Base-by-base conservation (phyloP, 225 moss, liverwort and hornwort species). In the Bryoerythrophyllum caledonicum region DNA sequence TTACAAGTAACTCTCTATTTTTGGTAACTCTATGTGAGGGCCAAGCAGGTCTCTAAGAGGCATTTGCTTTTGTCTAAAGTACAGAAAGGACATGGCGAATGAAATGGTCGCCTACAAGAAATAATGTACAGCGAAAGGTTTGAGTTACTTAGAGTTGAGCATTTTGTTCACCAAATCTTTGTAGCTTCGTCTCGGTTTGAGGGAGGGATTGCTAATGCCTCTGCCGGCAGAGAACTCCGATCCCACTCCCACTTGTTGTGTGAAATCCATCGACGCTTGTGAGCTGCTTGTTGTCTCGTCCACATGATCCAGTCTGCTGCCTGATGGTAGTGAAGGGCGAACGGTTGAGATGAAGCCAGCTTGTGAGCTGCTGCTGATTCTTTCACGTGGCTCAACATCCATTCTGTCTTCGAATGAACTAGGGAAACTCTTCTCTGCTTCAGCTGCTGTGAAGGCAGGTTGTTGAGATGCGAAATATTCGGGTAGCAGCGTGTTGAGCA, bases 401-500 rank as follows among this genome's bases (percentile, higher is more conserved):
- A 55, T 54, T 27, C 21, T 72, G 71, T 26, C 28, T 58, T 63
- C 58, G 19, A 65, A 48, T 57, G 62, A 26, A 34, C 6, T 4
- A 14, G 63, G 55, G 52, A 25, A 19, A 17, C 28, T 63, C 5
- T 44, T 34, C 43, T 68, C 81, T n/a, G 54, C 54, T 80, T 59
- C 52, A 17, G 38, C 54, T 15, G 77, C 56, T 54, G 51, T 44
- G 44, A 67, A 65, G 73, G 57, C 58, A 60, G 60, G 49, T 26
- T 63, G 79, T 55, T 81, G 81, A 38, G 81, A 83, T 51, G 86
- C 6, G 7, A 25, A 27, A 63, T 84, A 86, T 8, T 79, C 63
- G n/a, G 89, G 89, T 48, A 89, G 55, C 56, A 89, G 73, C 64
- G 83, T 83, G 34, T 55, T 67, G 60, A 89, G 79, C 86, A 89